Evolutionary conservation across 768 basidiomycete genomes (phyloP).

Genomic region (Cyathus striatus): DNA sequence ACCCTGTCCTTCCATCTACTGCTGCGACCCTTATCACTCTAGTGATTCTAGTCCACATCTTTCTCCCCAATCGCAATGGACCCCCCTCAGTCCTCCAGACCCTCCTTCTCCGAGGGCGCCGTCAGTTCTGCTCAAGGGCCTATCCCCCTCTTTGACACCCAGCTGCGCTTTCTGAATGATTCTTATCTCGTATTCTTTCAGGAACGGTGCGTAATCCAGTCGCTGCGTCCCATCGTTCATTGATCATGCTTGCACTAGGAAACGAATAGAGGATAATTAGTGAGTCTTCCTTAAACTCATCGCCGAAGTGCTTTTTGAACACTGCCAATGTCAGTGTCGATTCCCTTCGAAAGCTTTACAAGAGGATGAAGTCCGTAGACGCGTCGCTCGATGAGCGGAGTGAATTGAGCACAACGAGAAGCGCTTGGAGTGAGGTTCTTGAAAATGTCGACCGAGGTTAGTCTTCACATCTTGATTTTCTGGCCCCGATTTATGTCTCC

Average conservation of each 20-base stretch:
- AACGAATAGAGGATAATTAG: constrained; percentile 84
- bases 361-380: constrained; percentile 68
- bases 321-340: constrained; percentile 50
- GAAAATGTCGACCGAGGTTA: constrained; percentile 82
- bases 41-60: no score
- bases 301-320: constrained; percentile 1
- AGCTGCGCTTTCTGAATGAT: constrained; percentile 65
- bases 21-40: no score
- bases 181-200: constrained; percentile 82
- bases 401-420: constrained; percentile 58
- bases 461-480: not conserved
- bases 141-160: constrained; percentile 64
- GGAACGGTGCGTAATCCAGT: constrained; percentile 56
- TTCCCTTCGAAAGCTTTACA: constrained; percentile 67
- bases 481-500: constrained; percentile 6
- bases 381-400: constrained; percentile 65
- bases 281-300: constrained; percentile 26
- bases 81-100: constrained; percentile 30
- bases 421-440: constrained; percentile 78
- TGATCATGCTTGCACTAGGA: no score
- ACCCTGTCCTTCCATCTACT: no score
- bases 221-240: no score
- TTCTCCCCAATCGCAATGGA: no score
- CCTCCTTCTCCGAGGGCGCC: constrained; percentile 33
- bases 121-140: constrained; percentile 41